Evolutionary conservation across 164 flowering plant species (phyloP).

Genomic region (Umbilicus rupestris): DNA sequence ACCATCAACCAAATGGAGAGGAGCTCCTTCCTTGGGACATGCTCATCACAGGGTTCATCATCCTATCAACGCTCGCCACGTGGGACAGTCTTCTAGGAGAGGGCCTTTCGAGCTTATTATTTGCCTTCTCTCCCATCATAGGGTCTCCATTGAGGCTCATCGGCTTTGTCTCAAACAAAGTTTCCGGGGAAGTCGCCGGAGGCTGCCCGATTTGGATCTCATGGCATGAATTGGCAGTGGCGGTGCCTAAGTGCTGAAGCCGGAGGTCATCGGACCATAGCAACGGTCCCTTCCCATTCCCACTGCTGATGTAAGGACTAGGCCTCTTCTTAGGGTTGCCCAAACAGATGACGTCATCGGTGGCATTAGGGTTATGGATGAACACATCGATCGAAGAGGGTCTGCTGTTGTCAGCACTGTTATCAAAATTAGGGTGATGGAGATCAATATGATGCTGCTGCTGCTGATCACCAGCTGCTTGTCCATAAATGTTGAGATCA

Average conservation of each 20-base stretch:
- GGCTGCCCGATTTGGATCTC: conserved; percentile 34
- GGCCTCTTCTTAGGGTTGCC: conserved; percentile 48
- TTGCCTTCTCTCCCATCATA: conserved; percentile 29
- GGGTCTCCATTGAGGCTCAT: conserved; percentile 22
- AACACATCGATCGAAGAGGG: conserved; percentile 25
- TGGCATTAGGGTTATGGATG: conserved; percentile 14
- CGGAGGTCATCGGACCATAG: conserved; percentile 58
- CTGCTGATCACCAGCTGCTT: conserved; percentile 28
- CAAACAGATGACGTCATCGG: conserved; percentile 19
- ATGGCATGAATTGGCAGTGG: conserved; percentile 36
- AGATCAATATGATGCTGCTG: conserved; percentile 46
- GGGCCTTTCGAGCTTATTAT: conserved; percentile 67
- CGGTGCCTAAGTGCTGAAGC: conserved; percentile 49
- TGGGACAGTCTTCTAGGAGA: conserved; percentile 49
- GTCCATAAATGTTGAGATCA: conserved; percentile 66
- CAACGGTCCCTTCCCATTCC: conserved; percentile 43
- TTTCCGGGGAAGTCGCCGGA: conserved; percentile 21
- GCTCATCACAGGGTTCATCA: conserved; percentile 39
- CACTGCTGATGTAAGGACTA: conserved; percentile 21
- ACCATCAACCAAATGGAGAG: conserved; percentile 51
- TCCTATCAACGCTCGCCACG: conserved; percentile 14
- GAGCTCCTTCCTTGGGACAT: conserved; percentile 28
- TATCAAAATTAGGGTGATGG: conserved; percentile 9
- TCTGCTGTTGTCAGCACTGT: conserved; percentile 26
- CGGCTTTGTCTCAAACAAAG: conserved; percentile 54